phyloP scores from a whole-genome alignment of 169 alveolate genomes.

The Eimeria tenella region DNA sequence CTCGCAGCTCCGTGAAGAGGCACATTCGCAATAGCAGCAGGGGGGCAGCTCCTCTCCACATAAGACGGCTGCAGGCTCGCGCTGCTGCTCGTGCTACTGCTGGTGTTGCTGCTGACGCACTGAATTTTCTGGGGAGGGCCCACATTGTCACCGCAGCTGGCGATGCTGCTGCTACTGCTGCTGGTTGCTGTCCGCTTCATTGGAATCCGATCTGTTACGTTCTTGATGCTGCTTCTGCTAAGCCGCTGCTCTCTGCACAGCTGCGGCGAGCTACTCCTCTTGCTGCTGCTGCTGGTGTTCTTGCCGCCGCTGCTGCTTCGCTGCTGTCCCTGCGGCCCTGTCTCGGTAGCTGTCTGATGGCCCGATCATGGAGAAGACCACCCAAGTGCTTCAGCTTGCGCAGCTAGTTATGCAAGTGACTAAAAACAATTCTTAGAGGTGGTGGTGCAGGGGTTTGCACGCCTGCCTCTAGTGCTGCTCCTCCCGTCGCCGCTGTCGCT shows the following conservation, averaged over 20 bases:
- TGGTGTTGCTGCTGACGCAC: conserved; percentile 56
- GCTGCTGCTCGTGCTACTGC: conserved; percentile 48
- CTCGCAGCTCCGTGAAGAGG: neutral
- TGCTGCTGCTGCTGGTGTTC: conserved; percentile 18
- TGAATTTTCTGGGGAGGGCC: conserved; percentile 37
- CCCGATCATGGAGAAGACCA: neutral
- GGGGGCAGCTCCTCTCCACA: conserved; percentile 34
- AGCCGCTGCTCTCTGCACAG: neutral
- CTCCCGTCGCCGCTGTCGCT: neutral
- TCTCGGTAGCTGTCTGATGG: neutral
- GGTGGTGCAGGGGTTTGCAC: neutral
- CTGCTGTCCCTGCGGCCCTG: neutral
- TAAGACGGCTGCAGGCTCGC: neutral
- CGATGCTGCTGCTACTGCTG: conserved; percentile 71
- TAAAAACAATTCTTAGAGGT: neutral
- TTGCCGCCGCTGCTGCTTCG: neutral
- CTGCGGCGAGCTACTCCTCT: neutral
- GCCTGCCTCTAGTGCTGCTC: conserved; percentile 7
- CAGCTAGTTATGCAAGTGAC: neutral
- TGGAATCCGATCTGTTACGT: neutral
- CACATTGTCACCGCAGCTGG: conserved; percentile 44
- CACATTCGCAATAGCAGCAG: neutral
- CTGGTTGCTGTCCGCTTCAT: conserved; percentile 61
- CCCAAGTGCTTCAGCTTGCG: conserved; percentile 32
- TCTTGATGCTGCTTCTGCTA: conserved; percentile 21